These are phyloP conservation scores for Globisporangium nodosum DNA, from an alignment of 352 stramenopile species.

Conservation along the genomic window DNA sequence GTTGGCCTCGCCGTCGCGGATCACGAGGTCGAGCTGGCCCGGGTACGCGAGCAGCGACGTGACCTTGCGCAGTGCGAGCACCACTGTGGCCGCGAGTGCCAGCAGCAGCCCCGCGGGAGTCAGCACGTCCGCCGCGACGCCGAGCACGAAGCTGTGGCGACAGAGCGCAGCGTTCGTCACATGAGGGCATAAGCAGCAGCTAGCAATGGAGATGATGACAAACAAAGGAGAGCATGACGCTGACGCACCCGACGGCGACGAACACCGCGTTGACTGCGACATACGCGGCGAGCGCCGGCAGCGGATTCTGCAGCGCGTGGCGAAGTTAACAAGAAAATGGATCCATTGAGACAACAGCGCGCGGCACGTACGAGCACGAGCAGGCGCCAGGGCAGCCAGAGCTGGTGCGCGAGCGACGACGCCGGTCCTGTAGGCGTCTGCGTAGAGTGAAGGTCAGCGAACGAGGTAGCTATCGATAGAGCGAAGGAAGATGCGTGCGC, in stretches of 20 bases:
- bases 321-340: neutral
- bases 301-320: constrained; percentile 35
- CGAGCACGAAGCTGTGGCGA: constrained; percentile 30
- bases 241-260: constrained; percentile 38
- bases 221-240: neutral
- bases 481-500: too few relatives aligned
- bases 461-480: neutral
- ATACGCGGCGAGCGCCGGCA: constrained; percentile 46
- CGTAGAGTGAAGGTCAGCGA: neutral
- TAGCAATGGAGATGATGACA: too few relatives aligned
- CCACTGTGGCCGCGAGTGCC: constrained; percentile 25
- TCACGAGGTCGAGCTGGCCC: constrained; percentile 69
- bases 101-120: constrained; percentile 51
- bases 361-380: constrained; percentile 36
- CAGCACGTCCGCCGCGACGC: constrained; percentile 37
- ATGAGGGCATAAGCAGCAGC: neutral
- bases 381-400: constrained; percentile 69
- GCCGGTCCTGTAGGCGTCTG: neutral
- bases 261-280: constrained; percentile 52
- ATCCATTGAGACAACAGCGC: neutral
- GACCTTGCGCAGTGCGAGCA: constrained; percentile 39
- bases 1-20: constrained; percentile 72
- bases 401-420: constrained; percentile 46
- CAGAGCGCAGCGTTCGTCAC: neutral
- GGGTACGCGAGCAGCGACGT: constrained; percentile 63